Base-by-base conservation (phyloP, 495 filamentous ascomycete species). In the Hyaloscypha finlandica region DNA sequence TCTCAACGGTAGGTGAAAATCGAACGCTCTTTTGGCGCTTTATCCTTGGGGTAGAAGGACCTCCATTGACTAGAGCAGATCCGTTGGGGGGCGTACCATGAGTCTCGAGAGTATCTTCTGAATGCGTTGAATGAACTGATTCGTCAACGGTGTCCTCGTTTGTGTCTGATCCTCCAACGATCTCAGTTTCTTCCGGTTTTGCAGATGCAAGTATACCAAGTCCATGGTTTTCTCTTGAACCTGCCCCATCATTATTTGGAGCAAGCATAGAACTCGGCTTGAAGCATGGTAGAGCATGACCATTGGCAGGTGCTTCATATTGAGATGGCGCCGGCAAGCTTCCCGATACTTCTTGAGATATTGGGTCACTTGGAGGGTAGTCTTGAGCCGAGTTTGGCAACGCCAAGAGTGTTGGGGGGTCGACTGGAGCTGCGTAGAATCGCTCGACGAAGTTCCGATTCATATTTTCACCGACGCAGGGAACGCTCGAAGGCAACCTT, bases 1-100 rank as follows among this genome's bases (percentile, higher is more conserved):
- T 84, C 69, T 88, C 81, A 0, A 88, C 82, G 29, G 79, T 81
- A 2, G 87, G 83, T 4, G 88, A 89, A 70, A 90, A 90, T 16
- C 84, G 84, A 16, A 90, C 88, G 53, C 82, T 84, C 77, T 90
- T 90, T 63, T 66, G 72, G 29, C 63, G 57, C 30, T 74, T 74
- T 20, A 68, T 71, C 35, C 51, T 68, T 12, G 68, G 68, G 12
- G 61, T 68, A 19, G 55, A 37, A 8, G 62, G 54, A 16, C 20
- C 12, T 51, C 59, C 66, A 39, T 65, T 63, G 30, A 52, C 6
- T 25, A 61, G 42, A 51, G 63, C 59, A 53, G 67, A 63, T 14
- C 58, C 61, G 61, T 65, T 69, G 4, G n/a, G 32, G 9, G 68
- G 48, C 1, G 61, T 57, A 16, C 19, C 33, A 59, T 33, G 70